A percentile compares a stretch with the other conserved stretches of the same genome.
phyloP scores from a whole-genome alignment of 1,139 yeast genomes.

The Yamadazyma diddensiae region DNA sequence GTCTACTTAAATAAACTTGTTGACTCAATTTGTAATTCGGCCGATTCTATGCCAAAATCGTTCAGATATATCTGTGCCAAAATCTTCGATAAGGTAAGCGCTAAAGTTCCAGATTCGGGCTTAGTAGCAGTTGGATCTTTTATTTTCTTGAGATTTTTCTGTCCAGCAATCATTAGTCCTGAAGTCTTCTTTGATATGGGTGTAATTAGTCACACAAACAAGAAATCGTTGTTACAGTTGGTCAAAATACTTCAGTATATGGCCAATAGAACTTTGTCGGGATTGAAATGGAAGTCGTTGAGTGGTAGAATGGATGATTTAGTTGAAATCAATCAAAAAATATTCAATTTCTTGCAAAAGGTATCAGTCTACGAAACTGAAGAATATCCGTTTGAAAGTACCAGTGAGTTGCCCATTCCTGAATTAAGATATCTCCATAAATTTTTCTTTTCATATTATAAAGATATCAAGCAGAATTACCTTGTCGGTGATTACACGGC shows the following conservation, averaged over 20 bases:
- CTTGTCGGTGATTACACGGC: slow-evolving; percentile 17
- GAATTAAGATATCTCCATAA: slow-evolving; percentile 62
- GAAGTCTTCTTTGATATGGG: slow-evolving; percentile 57
- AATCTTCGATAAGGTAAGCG: slow-evolving; percentile 60
- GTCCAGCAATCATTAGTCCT: slow-evolving; percentile 92
- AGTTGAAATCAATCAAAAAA: slow-evolving; percentile 38
- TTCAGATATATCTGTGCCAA: slow-evolving; percentile 73
- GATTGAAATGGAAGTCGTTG: slow-evolving; percentile 61
- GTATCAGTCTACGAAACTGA: slow-evolving; percentile 16
- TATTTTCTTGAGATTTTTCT: slow-evolving; percentile 76
- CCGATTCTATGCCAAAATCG: slow-evolving; percentile 63
- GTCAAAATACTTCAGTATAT: slow-evolving; percentile 85
- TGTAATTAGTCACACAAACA: slow-evolving; percentile 47
- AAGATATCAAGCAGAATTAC: slow-evolving; percentile 46
- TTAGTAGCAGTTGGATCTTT: slow-evolving; percentile 83
- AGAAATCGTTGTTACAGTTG: slow-evolving; percentile 72
- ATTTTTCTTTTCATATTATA: slow-evolving; percentile 61
- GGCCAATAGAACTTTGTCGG: slow-evolving; percentile 71
- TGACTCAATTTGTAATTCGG: slow-evolving; percentile 57
- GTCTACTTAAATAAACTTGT: slow-evolving; percentile 58
- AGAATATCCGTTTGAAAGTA: slow-evolving; percentile 29
- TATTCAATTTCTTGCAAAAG: slow-evolving; percentile 44
- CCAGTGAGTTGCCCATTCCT: slow-evolving; percentile 30
- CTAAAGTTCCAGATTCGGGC: slow-evolving; percentile 67
- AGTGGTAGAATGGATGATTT: slow-evolving; percentile 41